Conservation (phyloP, 139 green algal genomes). For the Coccomyxa sp. region DNA sequence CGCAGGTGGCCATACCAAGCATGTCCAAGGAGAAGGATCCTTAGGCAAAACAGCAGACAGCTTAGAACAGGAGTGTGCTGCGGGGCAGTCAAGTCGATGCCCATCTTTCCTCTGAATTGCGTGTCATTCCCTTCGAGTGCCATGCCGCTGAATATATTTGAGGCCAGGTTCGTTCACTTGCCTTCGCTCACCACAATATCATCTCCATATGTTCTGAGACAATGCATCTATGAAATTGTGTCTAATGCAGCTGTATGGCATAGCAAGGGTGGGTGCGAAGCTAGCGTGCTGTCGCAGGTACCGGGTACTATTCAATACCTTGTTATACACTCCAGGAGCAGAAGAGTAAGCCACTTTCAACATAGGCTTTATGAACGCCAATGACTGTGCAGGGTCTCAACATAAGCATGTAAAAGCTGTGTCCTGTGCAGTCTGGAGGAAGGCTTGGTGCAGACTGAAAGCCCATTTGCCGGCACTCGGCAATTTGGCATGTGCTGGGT, state of each 20-base stretch:
- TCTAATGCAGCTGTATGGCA: neutral
- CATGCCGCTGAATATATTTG: constrained; percentile 55
- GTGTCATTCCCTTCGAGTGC: constrained; percentile 38
- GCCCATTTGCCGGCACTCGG: constrained; percentile 35
- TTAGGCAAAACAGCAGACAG: too few relatives aligned
- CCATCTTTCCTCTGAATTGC: constrained; percentile 48
- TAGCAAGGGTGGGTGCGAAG: neutral
- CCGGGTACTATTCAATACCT: constrained; percentile 44
- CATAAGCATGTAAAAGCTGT: neutral
- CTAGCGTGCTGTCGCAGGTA: too few relatives aligned
- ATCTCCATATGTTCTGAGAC: neutral
- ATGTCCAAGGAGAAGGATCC: too few relatives aligned
- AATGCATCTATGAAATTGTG: neutral
- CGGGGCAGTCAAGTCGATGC: constrained; percentile 16
- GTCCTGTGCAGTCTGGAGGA: constrained; percentile 30
- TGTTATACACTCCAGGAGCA: constrained; percentile 35
- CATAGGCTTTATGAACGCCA: neutral
- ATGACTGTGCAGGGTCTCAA: neutral
- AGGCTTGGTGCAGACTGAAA: constrained; percentile 36
- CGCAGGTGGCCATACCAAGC: too few relatives aligned
- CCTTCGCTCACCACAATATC: neutral
- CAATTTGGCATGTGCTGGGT: constrained; percentile 42
- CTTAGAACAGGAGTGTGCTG: too few relatives aligned
- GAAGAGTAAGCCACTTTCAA: too few relatives aligned
- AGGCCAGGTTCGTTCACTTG: constrained; percentile 13